Evolutionary conservation across 768 basidiomycete species (phyloP), one percentile per base, ranked within the genome.

Genomic region (Russula brevipes): DNA sequence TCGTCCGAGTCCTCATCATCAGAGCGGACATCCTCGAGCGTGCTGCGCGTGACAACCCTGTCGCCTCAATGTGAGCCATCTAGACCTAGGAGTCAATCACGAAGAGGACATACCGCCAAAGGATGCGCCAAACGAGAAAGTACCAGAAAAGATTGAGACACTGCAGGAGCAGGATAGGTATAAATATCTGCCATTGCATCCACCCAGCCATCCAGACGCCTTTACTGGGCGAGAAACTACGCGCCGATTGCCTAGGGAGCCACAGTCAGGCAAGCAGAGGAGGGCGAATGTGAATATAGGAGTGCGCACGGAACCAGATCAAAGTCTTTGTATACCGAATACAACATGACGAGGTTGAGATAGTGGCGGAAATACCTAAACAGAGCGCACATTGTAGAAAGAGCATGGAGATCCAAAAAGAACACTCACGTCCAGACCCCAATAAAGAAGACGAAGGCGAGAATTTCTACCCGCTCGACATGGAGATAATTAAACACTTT

Each of bases 111-210:
- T 66, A 93, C 91, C 89, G 81, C 54, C 81, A 73, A 16, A 88
- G 78, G 56, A 96, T 88, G 58, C 92, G 85, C 72, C 82, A 74
- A 77, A 98, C 94, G 33, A 94, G 78, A 75, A 79, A 85, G 73
- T 91, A 96, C 95, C 95, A 98, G 79, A 97, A 97, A 31, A 96
- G 63, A 72, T 98, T 98, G 69, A 99, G 79, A 45, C 83, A 68
- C 72, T 94, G 92, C 16, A 99, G 79, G 0, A 92, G 75, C 6
- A 85, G 65, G 60, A 98, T 76, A 0, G 94, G 88, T 0, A 75
- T 64, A 69, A 95, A 91, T 56, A 96, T 83, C 67, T 94, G 91
- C 69, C 84, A 86, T 69, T 79, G 83, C 83, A 95, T 86, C 91
- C 93, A 98, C 70, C 74, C 70, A 1, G 74, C 78, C 65, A 96